These are phyloP conservation scores for Blastobotrys elegans DNA, from an alignment of 1,139 yeast genomes.

Conservation along the genomic window DNA sequence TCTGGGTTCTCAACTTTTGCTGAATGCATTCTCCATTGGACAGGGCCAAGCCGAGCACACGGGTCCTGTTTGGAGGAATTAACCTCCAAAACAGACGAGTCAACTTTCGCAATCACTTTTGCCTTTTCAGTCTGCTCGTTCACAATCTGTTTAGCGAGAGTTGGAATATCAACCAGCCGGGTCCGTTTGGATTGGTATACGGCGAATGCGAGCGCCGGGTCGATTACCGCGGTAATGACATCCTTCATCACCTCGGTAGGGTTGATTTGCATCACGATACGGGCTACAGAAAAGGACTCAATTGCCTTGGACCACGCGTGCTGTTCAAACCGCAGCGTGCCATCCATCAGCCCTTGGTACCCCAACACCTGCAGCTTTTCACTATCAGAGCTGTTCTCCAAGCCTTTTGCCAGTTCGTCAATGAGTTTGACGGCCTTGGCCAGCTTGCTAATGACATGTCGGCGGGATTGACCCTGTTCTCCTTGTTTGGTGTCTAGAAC, in stretches of 20 bases:
- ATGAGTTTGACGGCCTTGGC: conserved; percentile 54
- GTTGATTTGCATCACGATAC: conserved; percentile 46
- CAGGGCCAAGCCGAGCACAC: conserved; percentile 30
- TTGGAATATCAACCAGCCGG: conserved; percentile 30
- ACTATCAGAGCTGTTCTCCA: conserved; percentile 20
- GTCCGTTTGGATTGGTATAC: conserved; percentile 39
- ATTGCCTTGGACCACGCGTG: conserved; percentile 56
- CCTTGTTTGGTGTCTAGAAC: conserved; percentile 50
- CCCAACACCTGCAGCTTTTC: conserved; percentile 50
- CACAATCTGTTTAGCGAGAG: conserved; percentile 28
- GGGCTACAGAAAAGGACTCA: conserved; percentile 52
- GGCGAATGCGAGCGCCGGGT: conserved; percentile 62
- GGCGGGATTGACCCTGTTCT: conserved; percentile 30
- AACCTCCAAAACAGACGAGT: conserved; percentile 20
- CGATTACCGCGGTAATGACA: conserved; percentile 55
- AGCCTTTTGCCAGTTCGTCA: conserved; percentile 40
- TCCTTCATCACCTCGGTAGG: conserved; percentile 47
- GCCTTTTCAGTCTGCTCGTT: conserved; percentile 17
- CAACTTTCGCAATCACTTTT: conserved; percentile 18
- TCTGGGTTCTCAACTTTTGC: conserved; percentile 70
- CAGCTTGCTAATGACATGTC: conserved; percentile 59
- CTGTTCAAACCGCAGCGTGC: conserved; percentile 52
- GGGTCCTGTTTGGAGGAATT: conserved; percentile 21
- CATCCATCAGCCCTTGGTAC: conserved; percentile 57
- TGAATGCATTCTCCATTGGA: conserved; percentile 70